phyloP scores from a whole-genome alignment of 768 basidiomycete genomes.

The Psilocybe cubensis region DNA sequence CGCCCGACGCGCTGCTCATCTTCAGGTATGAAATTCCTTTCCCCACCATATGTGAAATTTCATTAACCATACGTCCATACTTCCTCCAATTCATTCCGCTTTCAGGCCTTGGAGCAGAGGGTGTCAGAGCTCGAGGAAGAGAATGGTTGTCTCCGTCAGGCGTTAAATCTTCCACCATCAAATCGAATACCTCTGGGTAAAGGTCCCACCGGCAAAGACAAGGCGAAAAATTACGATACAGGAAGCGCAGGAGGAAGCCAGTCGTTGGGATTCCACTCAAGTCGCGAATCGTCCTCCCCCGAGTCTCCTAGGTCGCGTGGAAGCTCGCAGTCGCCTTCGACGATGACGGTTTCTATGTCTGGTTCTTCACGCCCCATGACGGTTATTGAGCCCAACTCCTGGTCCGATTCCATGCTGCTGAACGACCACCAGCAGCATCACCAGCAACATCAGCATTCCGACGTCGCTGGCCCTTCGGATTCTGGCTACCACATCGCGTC shows the following conservation, averaged over 20 bases:
- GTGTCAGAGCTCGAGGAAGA: constrained; percentile 86
- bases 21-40: constrained; percentile 59
- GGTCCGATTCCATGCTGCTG: constrained; percentile 62
- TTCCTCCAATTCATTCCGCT: constrained; percentile 17
- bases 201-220: constrained; percentile 89
- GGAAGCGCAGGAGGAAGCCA: constrained; percentile 21
- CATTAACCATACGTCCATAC: constrained; percentile 32
- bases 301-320: constrained; percentile 55
- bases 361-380: constrained; percentile 40
- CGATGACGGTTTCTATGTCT: constrained; percentile 49
- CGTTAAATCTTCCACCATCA: constrained; percentile 75
- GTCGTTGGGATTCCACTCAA: constrained; percentile 36
- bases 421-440: constrained; percentile 31
- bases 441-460: constrained; percentile 36
- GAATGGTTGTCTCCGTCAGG: constrained; percentile 72
- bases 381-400: constrained; percentile 51
- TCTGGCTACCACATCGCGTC: constrained; percentile 50
- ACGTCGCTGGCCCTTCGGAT: constrained; percentile 40
- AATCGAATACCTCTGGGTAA: constrained; percentile 74
- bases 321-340: constrained; percentile 68
- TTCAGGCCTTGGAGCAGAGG: constrained; percentile 79
- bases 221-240: constrained; percentile 56
- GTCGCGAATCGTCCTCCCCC: constrained; percentile 46
- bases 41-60: constrained; percentile 41
- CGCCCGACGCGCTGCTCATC: constrained; percentile 85